Evolutionary conservation across 805 yeast genomes (phyloP).

Genomic region (Saccharomycopsis fibuligera): DNA sequence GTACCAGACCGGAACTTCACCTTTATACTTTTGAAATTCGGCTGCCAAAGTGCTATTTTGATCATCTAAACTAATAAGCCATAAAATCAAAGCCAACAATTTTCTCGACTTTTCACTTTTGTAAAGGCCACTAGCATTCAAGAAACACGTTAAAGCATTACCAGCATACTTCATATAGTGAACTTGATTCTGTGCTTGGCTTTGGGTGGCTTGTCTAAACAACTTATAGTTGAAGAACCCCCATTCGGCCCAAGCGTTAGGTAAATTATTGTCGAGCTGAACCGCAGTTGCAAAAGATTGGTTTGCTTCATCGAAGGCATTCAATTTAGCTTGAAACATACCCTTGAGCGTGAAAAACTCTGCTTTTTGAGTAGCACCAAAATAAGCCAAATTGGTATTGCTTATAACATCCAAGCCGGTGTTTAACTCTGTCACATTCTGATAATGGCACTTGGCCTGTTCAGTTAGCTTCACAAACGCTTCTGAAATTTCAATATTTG

Average conservation of each 20-base stretch:
- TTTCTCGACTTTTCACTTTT: conserved; percentile 88
- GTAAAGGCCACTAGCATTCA: conserved; percentile 97
- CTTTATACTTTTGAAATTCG: conserved; percentile 86
- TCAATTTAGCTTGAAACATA: conserved; percentile 88
- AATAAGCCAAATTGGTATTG: conserved; percentile 90
- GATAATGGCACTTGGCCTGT: conserved; percentile 96
- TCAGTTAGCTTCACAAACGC: conserved; percentile 93
- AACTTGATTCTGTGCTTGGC: conserved; percentile 41
- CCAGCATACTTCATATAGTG: conserved; percentile 74
- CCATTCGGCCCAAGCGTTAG: conserved; percentile 99
- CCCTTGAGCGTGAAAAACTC: conserved; percentile 97
- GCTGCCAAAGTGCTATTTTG: conserved; percentile 68
- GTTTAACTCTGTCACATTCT: conserved; percentile 73
- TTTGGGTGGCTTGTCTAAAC: conserved; percentile 49
- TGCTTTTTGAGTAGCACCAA: conserved; percentile 96
- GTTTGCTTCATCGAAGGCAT: conserved; percentile 90
- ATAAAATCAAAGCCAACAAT: conserved; percentile 77
- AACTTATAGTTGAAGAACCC: conserved; percentile 90
- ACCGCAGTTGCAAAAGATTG: conserved; percentile 98
- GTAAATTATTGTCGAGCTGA: conserved; percentile 84
- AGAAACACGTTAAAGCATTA: conserved; percentile 89
- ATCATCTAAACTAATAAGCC: conserved; percentile 92
- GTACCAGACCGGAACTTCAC: conserved; percentile 98
- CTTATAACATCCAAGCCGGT: conserved; percentile 96
- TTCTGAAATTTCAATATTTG: conserved; percentile 96